Conservation (phyloP, 2,329 filamentous ascomycete species). For the Pyrenophora graminea region DNA sequence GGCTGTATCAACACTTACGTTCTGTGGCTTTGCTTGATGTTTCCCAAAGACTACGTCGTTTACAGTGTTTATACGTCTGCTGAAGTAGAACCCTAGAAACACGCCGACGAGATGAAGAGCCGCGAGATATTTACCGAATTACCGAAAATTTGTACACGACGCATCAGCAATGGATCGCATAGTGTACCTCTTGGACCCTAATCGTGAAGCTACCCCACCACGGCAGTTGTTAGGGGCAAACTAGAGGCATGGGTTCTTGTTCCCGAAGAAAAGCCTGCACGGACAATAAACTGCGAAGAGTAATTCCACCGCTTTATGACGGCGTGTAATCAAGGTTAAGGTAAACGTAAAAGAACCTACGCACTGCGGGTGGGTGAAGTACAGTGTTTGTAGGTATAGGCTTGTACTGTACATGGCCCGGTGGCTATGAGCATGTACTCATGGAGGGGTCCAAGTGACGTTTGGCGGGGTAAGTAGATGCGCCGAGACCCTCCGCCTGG, state of each 20-base stretch:
- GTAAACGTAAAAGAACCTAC: not conserved
- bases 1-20: not conserved
- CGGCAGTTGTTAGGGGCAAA: conserved; percentile 40
- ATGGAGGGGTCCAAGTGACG: conserved; percentile 21
- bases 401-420: not conserved
- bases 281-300: conserved; percentile 5
- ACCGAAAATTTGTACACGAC: conserved; percentile 13
- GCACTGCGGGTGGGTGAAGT: not conserved
- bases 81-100: not conserved
- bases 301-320: not conserved
- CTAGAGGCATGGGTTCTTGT: conserved; percentile 13
- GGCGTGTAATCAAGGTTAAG: not conserved
- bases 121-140: not conserved
- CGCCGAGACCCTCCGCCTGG: not conserved
- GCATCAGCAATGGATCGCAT: conserved; percentile 10
- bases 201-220: conserved; percentile 37
- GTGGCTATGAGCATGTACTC: conserved; percentile 2
- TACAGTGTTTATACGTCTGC: not conserved
- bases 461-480: conserved; percentile 22
- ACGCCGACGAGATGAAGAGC: not conserved
- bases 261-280: conserved; percentile 13
- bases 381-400: not conserved
- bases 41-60: not conserved
- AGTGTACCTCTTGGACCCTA: conserved; percentile 8
- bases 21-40: not conserved